Conservation (phyloP, 2,329 filamentous ascomycete species). For the Passalora sequoiae region DNA sequence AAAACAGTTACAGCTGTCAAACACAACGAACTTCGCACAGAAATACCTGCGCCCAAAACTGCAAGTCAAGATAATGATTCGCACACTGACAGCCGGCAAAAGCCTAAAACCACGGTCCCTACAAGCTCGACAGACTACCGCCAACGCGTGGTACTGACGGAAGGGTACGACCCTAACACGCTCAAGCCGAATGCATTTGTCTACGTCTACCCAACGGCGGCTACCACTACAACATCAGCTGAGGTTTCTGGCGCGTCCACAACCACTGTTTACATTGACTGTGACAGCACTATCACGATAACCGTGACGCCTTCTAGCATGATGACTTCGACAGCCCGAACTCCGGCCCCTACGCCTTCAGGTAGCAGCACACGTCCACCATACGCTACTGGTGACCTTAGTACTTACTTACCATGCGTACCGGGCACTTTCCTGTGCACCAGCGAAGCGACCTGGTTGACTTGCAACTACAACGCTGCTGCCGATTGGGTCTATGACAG, state of each 20-base stretch:
- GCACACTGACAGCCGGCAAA: too few relatives aligned
- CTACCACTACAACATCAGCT: too few relatives aligned
- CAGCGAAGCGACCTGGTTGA: conserved; percentile 32
- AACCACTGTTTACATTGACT: conserved; percentile 21
- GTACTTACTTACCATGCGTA: conserved; percentile 34
- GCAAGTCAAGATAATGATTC: too few relatives aligned
- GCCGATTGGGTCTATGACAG: conserved; percentile 30
- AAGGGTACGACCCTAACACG: too few relatives aligned
- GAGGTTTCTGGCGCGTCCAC: conserved; percentile 5
- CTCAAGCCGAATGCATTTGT: too few relatives aligned
- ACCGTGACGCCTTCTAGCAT: conserved; percentile 13
- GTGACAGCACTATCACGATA: conserved; percentile 22
- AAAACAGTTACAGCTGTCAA: too few relatives aligned
- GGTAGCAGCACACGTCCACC: conserved; percentile 15
- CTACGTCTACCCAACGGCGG: too few relatives aligned
- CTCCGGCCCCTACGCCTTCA: conserved; percentile 4
- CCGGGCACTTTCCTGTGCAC: conserved; percentile 40
- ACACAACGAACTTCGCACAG: too few relatives aligned
- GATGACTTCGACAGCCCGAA: conserved; percentile 13
- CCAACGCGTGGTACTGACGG: too few relatives aligned
- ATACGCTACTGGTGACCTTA: conserved; percentile 29
- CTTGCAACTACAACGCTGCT: conserved; percentile 31
- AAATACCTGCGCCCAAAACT: too few relatives aligned
- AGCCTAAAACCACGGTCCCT: too few relatives aligned
- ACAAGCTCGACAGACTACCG: too few relatives aligned